A percentile compares a stretch with the other conserved stretches of the same genome.
phyloP scores from a whole-genome alignment of 441 rosid species.

The Euphorbia celastroides region DNA sequence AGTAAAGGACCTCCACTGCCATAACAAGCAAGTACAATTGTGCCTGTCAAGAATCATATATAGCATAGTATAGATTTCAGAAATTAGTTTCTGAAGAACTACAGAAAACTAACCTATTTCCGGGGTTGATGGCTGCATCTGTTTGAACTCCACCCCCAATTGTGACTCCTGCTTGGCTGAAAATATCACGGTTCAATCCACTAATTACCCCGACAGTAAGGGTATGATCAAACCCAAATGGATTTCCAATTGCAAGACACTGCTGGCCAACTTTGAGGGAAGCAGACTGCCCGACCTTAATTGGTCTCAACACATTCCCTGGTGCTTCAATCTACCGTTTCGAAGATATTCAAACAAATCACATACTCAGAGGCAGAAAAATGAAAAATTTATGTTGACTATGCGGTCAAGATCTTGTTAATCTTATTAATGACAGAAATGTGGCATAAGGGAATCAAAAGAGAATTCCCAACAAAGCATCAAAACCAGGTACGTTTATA shows the following conservation, averaged over 20 bases:
- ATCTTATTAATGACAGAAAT: neutral
- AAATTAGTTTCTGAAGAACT: neutral
- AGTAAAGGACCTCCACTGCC: slow-evolving; percentile 91
- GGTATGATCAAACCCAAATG: slow-evolving; percentile 96
- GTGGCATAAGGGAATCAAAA: neutral
- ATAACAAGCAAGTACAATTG: slow-evolving; percentile 14
- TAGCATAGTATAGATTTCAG: neutral
- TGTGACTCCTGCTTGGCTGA: slow-evolving; percentile 85
- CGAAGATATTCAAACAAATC: slow-evolving; percentile 12
- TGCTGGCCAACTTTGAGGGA: slow-evolving; percentile 90
- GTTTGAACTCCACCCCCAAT: slow-evolving; percentile 97
- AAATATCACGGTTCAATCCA: slow-evolving; percentile 86
- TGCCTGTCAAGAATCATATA: neutral
- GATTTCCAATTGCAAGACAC: slow-evolving; percentile 94
- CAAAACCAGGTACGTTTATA: neutral
- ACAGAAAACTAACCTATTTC: slow-evolving; percentile 59
- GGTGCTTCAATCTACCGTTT: slow-evolving; percentile 79
- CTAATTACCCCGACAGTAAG: slow-evolving; percentile 92
- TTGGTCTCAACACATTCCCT: slow-evolving; percentile 66
- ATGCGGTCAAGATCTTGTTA: neutral
- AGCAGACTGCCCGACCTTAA: slow-evolving; percentile 67
- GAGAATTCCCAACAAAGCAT: neutral
- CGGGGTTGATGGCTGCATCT: slow-evolving; percentile 97
- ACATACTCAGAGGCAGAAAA: slow-evolving; percentile 1
- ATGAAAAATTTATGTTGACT: neutral